Evolutionary conservation across 1,284 basidiomycete species (phyloP), one percentile per base, ranked within the genome.

Genomic region (Ganoderma lucidum): DNA sequence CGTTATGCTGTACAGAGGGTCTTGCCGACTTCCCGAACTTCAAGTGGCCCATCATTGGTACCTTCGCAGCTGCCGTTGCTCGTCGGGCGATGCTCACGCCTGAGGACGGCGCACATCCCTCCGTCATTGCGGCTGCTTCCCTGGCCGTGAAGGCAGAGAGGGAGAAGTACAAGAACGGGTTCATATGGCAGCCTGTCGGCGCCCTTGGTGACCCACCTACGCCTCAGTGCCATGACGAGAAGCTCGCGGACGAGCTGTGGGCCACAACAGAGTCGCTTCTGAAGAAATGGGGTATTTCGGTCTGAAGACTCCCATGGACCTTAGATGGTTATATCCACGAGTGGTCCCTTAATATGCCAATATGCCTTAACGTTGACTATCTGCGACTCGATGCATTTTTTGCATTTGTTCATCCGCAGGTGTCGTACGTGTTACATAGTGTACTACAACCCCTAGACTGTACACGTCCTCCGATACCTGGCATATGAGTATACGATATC

Each of bases 121-220:
- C 84, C 0, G 81, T 82, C 37, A 83, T 88, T 68, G 88, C 86
- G 6, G 86, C 87, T 0, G 85, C 83, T 2, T 78, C 83, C 0
- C 75, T 78, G 2, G 76, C 85, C 2, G 76, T 75, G 3, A 74
- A 71, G 42, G 75, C 77, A 4, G 74, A 85, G 23, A 72, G 78
- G 19, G 80, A 82, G n/a, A 82, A 79, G 67, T 88, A 84, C 73
- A 83, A 80, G 67, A 86, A 85, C 1, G 79, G 78, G 28, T 88
- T 84, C 74, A 64, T 89, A 9, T 72, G 77, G 53, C 39, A 23
- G 12, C 85, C 85, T 2, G 78, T 81, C 3, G 83, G 82, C 6
- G 76, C 75, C 51, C 67, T 87, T 0, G 68, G 62, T 2, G 62
- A 73, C 8, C 75, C 80, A 1, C 78, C 79, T 3, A 73, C 79